Conservation (phyloP, 768 basidiomycete species). For the Postia placenta region DNA sequence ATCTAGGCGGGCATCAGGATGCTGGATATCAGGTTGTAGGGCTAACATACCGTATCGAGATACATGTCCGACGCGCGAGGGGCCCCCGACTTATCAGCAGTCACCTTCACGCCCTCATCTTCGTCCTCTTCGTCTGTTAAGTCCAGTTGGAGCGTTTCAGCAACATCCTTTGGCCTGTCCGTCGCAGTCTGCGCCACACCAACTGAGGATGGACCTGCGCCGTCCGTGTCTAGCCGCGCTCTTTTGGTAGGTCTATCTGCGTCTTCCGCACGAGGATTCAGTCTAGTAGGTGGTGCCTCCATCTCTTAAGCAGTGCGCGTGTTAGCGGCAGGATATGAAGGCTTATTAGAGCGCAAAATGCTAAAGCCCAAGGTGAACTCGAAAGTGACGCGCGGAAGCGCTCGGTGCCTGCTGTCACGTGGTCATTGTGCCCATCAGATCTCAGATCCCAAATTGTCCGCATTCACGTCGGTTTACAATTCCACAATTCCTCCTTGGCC, state of each 20-base stretch:
- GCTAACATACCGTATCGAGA: slow-evolving; percentile 75
- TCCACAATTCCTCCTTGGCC: not conserved
- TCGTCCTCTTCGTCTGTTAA: slow-evolving; percentile 22
- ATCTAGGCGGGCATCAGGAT: no score
- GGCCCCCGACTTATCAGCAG: slow-evolving; percentile 14
- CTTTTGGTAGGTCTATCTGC: slow-evolving; percentile 15
- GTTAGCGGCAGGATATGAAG: no score
- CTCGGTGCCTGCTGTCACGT: no score
- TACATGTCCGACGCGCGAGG: slow-evolving; percentile 75
- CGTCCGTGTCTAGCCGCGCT: slow-evolving; percentile 18
- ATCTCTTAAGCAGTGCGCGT: no score
- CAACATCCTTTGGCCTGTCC: not conserved
- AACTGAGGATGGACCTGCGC: not conserved
- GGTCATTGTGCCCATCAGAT: no score
- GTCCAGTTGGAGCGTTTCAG: not conserved
- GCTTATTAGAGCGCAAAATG: no score
- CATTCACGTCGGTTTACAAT: no score
- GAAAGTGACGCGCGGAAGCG: no score
- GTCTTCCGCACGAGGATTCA: not conserved
- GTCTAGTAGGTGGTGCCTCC: not conserved
- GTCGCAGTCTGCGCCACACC: not conserved
- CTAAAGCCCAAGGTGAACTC: no score
- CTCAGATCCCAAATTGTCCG: no score
- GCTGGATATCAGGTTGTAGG: no score
- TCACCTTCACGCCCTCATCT: slow-evolving; percentile 17